A percentile compares a stretch with the other conserved stretches of the same genome.
Conservation (phyloP, 2,329 filamentous ascomycete species). For the Catunica adiposa region DNA sequence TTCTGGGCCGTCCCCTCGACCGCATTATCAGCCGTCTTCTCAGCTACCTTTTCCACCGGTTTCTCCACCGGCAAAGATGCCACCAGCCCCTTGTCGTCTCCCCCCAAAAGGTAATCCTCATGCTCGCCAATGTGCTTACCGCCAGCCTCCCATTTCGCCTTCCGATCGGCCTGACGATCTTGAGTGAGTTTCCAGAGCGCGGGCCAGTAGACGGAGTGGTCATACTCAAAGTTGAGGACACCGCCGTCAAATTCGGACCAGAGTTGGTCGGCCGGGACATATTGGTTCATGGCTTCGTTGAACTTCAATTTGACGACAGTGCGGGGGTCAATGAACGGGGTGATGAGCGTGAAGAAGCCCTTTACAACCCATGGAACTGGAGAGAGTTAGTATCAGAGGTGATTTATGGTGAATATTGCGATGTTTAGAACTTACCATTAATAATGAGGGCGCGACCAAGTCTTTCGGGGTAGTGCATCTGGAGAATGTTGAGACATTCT, state of each 20-base stretch:
- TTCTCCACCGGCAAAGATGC: slow-evolving; percentile 9
- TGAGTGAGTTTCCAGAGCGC: slow-evolving; percentile 57
- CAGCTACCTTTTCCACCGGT: slow-evolving; percentile 12
- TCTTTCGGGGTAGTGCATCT: slow-evolving; percentile 89
- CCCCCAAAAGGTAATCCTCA: slow-evolving; percentile 71
- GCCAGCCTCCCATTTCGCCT: slow-evolving; percentile 58
- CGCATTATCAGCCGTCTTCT: neutral
- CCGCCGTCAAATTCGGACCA: slow-evolving; percentile 61
- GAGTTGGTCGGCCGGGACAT: slow-evolving; percentile 68
- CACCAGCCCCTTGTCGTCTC: slow-evolving; percentile 10
- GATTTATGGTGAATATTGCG: slow-evolving; percentile 10
- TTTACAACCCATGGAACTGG: slow-evolving; percentile 78
- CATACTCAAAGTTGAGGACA: slow-evolving; percentile 76
- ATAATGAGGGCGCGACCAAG: slow-evolving; percentile 78
- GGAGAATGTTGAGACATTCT: slow-evolving; percentile 77
- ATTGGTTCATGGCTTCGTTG: slow-evolving; percentile 75
- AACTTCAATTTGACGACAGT: slow-evolving; percentile 94
- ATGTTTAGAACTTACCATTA: slow-evolving; percentile 44
- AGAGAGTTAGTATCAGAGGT: neutral
- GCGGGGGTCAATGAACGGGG: slow-evolving; percentile 86
- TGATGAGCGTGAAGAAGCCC: slow-evolving; percentile 92
- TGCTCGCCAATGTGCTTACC: slow-evolving; percentile 73
- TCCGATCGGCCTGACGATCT: slow-evolving; percentile 44
- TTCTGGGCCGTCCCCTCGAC: too few species aligned
- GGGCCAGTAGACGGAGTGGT: slow-evolving; percentile 80